Base-by-base conservation (phyloP, 495 filamentous ascomycete species). In the Tuber indicum region DNA sequence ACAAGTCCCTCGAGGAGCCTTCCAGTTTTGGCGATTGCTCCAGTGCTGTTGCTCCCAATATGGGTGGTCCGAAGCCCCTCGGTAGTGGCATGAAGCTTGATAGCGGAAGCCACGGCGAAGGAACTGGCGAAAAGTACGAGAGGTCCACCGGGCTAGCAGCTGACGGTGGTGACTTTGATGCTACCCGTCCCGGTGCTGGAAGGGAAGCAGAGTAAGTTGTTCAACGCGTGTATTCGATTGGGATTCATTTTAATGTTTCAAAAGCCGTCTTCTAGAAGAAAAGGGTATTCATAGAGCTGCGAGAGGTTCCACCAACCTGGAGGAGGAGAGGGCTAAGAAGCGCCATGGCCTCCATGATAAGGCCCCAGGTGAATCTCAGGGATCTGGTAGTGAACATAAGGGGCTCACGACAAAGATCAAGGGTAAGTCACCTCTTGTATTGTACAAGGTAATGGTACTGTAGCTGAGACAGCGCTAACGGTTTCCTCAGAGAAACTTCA, bases 201-300 rank as follows among this genome's bases (percentile, higher is more conserved):
- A 82, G 83, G 47, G 91, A 92, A 82, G 91, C 90, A 72, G 89
- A 91, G 90, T 91, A 86, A 85, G 90, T 87, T 46, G 66, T 21
- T 42, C 49, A 26, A 41, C 39, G 47, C 72, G 39, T 70, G 19
- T 58, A 1, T 39, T 9, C 36, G 26, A n/a, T 16, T 69, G 23
- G 45, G 12, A 2, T 46, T n/a, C 36, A 23, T 78, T 16, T 49
- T 77, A 76, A 81, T 52, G 1, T 71, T 70, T n/a, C 32, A 2
- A 71, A 62, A 82, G 80, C 43, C 81, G 81, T 17, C 49, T 83
- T 3, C 74, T 83, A 14, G 81, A 83, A 41, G 44, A 78, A 44
- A 66, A 78, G 12, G 81, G 81, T n/a, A 74, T 83, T n/a, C 75
- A 82, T 42, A 81, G 82, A 49, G 81, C 81, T 0, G 52, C 62